These are phyloP conservation scores for Leishmania gerbilli DNA, from an alignment of 208 protist genomes.

Conservation along the genomic window DNA sequence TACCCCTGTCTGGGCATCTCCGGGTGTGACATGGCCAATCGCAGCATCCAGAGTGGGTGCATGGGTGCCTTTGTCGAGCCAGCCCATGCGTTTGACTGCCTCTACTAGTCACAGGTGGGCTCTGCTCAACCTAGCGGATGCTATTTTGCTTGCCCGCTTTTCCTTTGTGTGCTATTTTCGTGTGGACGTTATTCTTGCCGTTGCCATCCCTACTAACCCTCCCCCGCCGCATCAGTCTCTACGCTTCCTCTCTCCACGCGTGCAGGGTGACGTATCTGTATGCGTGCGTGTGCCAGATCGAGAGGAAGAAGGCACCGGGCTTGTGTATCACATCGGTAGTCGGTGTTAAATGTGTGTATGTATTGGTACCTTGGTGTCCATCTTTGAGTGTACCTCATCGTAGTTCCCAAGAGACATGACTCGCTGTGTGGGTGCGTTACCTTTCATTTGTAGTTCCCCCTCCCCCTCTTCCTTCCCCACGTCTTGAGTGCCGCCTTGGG, in stretches of 20 bases:
- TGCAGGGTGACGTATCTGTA: not conserved
- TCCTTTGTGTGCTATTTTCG: not conserved
- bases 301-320: not conserved
- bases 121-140: not conserved
- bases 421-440: not conserved
- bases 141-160: not conserved
- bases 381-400: not conserved
- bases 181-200: slow-evolving; percentile 10
- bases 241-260: not conserved
- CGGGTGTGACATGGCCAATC: slow-evolving; percentile 73
- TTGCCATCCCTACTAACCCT: not conserved
- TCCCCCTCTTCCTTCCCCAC: not conserved
- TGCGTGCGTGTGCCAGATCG: not conserved
- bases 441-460: not conserved
- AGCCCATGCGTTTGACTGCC: slow-evolving; percentile 34
- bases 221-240: not conserved
- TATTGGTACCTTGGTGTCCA: not conserved
- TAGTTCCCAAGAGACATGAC: not conserved
- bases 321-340: not conserved
- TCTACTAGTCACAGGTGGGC: slow-evolving; percentile 35
- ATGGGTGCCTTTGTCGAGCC: slow-evolving; percentile 52
- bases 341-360: not conserved
- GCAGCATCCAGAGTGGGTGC: slow-evolving; percentile 56
- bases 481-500: not conserved
- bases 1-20: slow-evolving; percentile 73